Evolutionary conservation across 805 yeast species (phyloP).

Genomic region (Hanseniaspora lachancei): DNA sequence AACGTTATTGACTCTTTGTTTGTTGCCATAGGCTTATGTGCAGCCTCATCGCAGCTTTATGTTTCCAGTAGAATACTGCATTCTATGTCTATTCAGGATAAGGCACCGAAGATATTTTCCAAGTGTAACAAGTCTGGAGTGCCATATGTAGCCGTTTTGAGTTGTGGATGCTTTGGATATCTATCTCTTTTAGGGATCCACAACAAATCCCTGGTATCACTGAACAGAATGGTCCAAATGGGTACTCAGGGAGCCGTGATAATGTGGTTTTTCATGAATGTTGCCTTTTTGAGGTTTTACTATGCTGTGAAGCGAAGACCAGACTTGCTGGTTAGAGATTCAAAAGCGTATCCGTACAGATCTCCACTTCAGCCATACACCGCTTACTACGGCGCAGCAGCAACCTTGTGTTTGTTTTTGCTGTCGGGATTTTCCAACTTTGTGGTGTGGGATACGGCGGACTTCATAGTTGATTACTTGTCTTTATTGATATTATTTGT

Average conservation of each 20-base stretch:
- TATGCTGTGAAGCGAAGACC: slow-evolving; percentile 46
- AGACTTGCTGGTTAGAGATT: slow-evolving; percentile 47
- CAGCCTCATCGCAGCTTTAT: slow-evolving; percentile 43
- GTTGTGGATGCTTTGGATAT: slow-evolving; percentile 46
- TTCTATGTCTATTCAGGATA: slow-evolving; percentile 39
- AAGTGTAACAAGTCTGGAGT: slow-evolving; percentile 51
- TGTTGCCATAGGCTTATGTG: slow-evolving; percentile 41
- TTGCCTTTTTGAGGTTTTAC: slow-evolving; percentile 48
- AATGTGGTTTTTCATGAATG: slow-evolving; percentile 63
- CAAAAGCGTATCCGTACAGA: slow-evolving; percentile 49
- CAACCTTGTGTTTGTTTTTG: slow-evolving; percentile 36
- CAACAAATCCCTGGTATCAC: slow-evolving; percentile 43
- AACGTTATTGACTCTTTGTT: slow-evolving; percentile 38
- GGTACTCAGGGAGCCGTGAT: slow-evolving; percentile 60
- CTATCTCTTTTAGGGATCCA: slow-evolving; percentile 47
- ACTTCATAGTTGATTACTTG: slow-evolving; percentile 50
- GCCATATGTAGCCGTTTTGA: slow-evolving; percentile 55
- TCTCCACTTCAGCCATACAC: slow-evolving; percentile 56
- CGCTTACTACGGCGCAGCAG: slow-evolving; percentile 45
- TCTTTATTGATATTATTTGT: slow-evolving; percentile 38
- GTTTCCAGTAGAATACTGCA: slow-evolving; percentile 45
- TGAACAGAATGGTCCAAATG: slow-evolving; percentile 49
- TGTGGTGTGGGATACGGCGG: slow-evolving; percentile 39
- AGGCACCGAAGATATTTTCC: slow-evolving; percentile 48
- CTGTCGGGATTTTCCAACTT: slow-evolving; percentile 50